Evolutionary conservation across 2,329 filamentous ascomycete species (phyloP).

Genomic region (Pseudocercospora ulei): DNA sequence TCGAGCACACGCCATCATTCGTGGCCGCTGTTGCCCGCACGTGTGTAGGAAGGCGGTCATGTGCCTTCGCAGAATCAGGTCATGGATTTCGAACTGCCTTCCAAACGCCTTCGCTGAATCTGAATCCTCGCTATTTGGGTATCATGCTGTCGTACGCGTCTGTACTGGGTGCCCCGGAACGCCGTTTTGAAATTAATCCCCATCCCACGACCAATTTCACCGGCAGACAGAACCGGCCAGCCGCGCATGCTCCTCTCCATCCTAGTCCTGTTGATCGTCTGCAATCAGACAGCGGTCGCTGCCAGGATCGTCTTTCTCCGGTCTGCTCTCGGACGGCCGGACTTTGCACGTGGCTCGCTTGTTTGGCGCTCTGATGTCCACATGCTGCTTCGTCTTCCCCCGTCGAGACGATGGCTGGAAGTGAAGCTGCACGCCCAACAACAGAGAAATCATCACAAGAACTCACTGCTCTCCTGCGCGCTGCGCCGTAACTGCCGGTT

Average conservation of each 20-base stretch:
- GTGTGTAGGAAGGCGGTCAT: too few species aligned
- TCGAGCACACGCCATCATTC: too few species aligned
- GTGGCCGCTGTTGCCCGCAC: too few species aligned
- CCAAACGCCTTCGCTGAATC: constrained; percentile 14
- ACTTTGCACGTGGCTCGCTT: too few species aligned
- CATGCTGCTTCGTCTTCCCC: too few species aligned
- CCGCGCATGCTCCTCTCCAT: too few species aligned
- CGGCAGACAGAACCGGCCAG: too few species aligned
- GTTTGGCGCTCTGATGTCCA: too few species aligned
- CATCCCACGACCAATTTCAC: constrained; percentile 15
- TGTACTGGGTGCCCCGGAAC: constrained; percentile 9
- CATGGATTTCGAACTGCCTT: background rate
- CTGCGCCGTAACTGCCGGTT: constrained; percentile 69
- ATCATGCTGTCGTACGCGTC: constrained; percentile 15
- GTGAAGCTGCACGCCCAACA: background rate
- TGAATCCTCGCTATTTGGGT: constrained; percentile 13
- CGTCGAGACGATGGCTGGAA: constrained; percentile 2
- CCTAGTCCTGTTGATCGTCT: too few species aligned
- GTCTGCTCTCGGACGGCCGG: too few species aligned
- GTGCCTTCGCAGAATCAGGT: background rate
- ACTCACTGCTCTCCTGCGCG: constrained; percentile 50
- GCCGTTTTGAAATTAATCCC: constrained; percentile 7
- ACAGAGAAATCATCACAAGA: constrained; percentile 16
- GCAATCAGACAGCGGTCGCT: too few species aligned
- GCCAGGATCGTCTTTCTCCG: too few species aligned